Percentiles rank a stretch among this genome's conserved stretches.
phyloP scores from a whole-genome alignment of 2,329 filamentous ascomycete species.

The Cercospora citrullina region DNA sequence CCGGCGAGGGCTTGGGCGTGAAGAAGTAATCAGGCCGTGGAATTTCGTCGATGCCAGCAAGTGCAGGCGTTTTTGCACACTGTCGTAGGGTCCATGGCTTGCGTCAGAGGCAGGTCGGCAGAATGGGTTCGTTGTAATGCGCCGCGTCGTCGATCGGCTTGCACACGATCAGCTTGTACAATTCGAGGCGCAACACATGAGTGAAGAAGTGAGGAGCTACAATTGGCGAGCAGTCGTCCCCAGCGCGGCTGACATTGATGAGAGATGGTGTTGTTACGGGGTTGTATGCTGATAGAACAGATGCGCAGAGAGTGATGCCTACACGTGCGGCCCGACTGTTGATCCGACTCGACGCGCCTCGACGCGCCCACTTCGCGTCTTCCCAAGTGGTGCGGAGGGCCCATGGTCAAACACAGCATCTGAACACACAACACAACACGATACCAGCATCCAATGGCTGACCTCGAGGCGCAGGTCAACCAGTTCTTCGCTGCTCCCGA shows the following conservation, averaged over 20 bases:
- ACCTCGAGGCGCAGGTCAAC: conserved; percentile 55
- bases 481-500: conserved; percentile 58
- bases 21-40: background rate
- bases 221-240: no score
- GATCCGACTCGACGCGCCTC: background rate
- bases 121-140: no score
- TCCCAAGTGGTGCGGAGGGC: background rate
- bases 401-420: background rate
- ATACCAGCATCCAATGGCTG: conserved; percentile 46
- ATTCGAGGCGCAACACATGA: no score
- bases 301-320: background rate
- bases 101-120: no score
- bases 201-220: no score
- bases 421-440: background rate
- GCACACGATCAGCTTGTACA: no score
- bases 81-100: background rate
- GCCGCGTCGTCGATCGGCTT: no score
- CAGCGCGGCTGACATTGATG: background rate
- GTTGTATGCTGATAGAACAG: background rate
- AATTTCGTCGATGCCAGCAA: background rate
- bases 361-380: conserved; percentile 5
- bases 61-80: background rate
- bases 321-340: background rate
- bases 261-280: background rate
- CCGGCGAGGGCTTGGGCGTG: background rate